Evolutionary conservation across 306 rosid species (phyloP), one percentile per base, ranked within the genome.

Genomic region (Lathyrus tuberosus): DNA sequence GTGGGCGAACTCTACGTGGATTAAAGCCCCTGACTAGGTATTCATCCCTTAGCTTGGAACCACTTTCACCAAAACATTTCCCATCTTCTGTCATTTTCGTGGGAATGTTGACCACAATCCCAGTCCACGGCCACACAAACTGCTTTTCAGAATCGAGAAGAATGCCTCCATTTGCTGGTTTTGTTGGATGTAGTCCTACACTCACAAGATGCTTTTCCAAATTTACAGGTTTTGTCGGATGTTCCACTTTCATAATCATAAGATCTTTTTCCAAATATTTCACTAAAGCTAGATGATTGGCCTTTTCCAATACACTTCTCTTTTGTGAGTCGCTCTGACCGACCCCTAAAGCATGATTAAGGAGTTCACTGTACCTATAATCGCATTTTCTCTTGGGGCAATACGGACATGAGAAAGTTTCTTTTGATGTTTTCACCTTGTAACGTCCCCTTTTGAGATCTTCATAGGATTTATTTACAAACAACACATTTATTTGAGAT

Each of bases 61-160:
- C 97, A 72, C 97, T 87, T 85, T 75, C 87, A 73, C 97, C 99
- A 2, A 82, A 88, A 22, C 20, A 79, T 12, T 86, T 76, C 41
- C 97, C 99, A 57, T 87, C 93, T 16, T 82, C 86, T 26, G 83
- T 62, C 48, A 72, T 86, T 60, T 18, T 75, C 17, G 88, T 95
- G 48, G 96, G 96, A 82, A 95, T 76, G 69, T 95, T 95, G 57
- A 87, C 96, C 49, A 87, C 96, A 24, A 95, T 66, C 62, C 97
- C 97, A 53, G 80, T 83, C 99, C 99, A 91, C 42, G 99, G 97
- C 96, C 95, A 89, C 66, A 95, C 96, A 61, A 91, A 83, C 49
- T 78, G 87, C 73, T 85, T 90, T 74, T 83, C 89, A 10, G 78
- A 87, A 75, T 86, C 69, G 37, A 66, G 51, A 40, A 76, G 82